phyloP scores from a whole-genome alignment of 768 basidiomycete genomes.

The Suillus occidentalis region DNA sequence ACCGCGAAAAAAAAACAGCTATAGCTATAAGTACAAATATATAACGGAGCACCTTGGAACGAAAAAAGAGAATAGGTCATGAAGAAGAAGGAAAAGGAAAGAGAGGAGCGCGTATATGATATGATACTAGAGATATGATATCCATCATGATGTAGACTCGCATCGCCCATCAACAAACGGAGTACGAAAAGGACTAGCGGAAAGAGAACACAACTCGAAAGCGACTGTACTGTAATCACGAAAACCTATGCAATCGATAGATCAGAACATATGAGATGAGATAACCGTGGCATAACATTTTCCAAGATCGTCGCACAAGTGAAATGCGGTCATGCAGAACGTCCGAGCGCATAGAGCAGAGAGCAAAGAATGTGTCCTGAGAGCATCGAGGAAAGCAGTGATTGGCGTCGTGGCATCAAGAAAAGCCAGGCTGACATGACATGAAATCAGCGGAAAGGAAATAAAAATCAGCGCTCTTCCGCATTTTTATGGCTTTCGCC shows the following conservation, averaged over 20 bases:
- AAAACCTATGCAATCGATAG: constrained; percentile 28
- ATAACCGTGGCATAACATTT: constrained; percentile 9
- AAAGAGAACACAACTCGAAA: constrained; percentile 19
- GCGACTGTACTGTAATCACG: constrained; percentile 14
- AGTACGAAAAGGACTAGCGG: constrained; percentile 1
- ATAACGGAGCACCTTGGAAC: not conserved
- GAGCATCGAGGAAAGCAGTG: not conserved
- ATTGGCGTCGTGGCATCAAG: not conserved
- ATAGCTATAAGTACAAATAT: constrained; percentile 30
- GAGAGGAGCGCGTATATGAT: constrained; percentile 4
- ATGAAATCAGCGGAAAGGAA: not conserved
- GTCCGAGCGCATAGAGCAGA: constrained; percentile 7
- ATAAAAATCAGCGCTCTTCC: constrained; percentile 15
- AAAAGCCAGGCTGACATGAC: not conserved
- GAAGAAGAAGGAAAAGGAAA: constrained; percentile 17
- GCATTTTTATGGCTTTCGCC: constrained; percentile 26
- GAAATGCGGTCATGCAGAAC: constrained; percentile 10
- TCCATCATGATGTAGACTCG: constrained; percentile 2
- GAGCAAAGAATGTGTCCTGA: constrained; percentile 3
- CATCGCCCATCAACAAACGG: not conserved
- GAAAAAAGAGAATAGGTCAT: not conserved
- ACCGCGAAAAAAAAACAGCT: not conserved
- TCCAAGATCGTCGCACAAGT: constrained; percentile 19
- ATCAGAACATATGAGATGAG: constrained; percentile 17
- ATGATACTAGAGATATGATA: constrained; percentile 3